These are phyloP conservation scores for Clarireedia sp. DNA, from an alignment of 2,329 filamentous ascomycete genomes.

Conservation along the genomic window DNA sequence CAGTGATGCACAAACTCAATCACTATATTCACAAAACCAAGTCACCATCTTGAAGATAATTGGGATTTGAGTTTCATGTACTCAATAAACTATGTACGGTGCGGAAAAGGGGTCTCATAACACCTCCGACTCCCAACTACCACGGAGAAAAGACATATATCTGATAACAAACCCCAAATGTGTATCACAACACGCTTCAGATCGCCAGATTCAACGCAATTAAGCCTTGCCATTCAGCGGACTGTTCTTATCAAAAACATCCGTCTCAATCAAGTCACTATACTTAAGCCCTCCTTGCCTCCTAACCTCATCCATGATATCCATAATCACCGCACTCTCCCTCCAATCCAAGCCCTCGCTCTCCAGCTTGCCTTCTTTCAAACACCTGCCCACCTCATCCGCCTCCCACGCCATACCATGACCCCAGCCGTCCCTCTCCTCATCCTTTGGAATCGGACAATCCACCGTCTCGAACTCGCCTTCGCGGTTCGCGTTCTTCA, in stretches of 20 bases:
- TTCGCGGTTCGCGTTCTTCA: slow-evolving; percentile 31
- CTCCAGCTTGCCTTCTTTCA: slow-evolving; percentile 55
- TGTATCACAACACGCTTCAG: too few relatives aligned
- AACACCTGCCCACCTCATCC: slow-evolving; percentile 56
- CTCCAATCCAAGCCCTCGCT: slow-evolving; percentile 49
- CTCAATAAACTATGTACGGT: too few relatives aligned
- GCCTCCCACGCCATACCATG: slow-evolving; percentile 67
- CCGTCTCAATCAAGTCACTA: slow-evolving; percentile 56
- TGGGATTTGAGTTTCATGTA: too few relatives aligned
- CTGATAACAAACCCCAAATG: too few relatives aligned
- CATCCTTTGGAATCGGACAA: slow-evolving; percentile 37
- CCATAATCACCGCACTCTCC: slow-evolving; percentile 60
- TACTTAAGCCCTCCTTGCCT: slow-evolving; percentile 47
- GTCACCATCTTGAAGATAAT: too few relatives aligned
- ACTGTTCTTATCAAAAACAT: slow-evolving; percentile 51
- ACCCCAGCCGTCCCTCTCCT: slow-evolving; percentile 33
- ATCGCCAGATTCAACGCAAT: neutral
- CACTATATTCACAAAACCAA: too few relatives aligned
- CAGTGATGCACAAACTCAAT: too few relatives aligned
- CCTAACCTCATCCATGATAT: slow-evolving; percentile 38
- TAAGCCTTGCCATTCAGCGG: slow-evolving; percentile 40
- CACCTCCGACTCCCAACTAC: too few relatives aligned
- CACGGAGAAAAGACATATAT: too few relatives aligned
- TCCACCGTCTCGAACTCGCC: slow-evolving; percentile 27
- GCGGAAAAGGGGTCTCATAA: too few relatives aligned